Evolutionary conservation across 2,329 filamentous ascomycete genomes (phyloP), one percentile per base, ranked within the genome.

Genomic region (Rhinocladiella similis): DNA sequence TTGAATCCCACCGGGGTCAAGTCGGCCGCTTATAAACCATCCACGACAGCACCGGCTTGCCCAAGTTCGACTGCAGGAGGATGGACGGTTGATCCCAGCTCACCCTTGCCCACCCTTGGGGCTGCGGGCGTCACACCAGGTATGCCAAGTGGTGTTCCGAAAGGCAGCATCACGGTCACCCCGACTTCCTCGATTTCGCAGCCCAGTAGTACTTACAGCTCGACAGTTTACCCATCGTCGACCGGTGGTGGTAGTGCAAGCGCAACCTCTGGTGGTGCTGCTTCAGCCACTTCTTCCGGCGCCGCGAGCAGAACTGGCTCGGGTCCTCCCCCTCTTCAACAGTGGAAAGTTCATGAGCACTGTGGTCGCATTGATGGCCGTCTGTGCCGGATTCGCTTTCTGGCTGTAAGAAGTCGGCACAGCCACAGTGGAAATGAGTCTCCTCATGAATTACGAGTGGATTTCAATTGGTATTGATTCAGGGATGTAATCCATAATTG

Each of bases 11-110:
- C 83, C 0, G 88, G 90, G 33, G 81, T 93, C 41, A 79, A 80
- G 41, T 81, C 80, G 50, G 80, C 83, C 1, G 81, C 82, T 25
- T 95, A 95, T 74, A 80, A 81, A n/a, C 77, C 86, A 1, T 79
- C 75, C 1, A 75, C 78, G 9, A 84, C 83, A 1, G 82, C 87
- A 1, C 83, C 87, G 2, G 74, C 80, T 2, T 96, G 91, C 72
- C 91, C 91, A 6, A 75, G 80, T 1, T 86, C 83, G 25, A 93
- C 89, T 0, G 67, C 79, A 1, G 83, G 80, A 22, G 83, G 83
- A 29, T 96, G 91, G 91, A 77, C 84, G 18, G 83, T 95, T 3
- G 75, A 90, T 64, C 86, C 88, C 14, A 83, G 85, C 61, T 84
- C 87, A 2, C 72, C 81, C 12, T 78, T 95, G 20, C 91, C 91